These are phyloP conservation scores for Lepidopterella palustris DNA, from an alignment of 495 filamentous ascomycete species.

Conservation along the genomic window DNA sequence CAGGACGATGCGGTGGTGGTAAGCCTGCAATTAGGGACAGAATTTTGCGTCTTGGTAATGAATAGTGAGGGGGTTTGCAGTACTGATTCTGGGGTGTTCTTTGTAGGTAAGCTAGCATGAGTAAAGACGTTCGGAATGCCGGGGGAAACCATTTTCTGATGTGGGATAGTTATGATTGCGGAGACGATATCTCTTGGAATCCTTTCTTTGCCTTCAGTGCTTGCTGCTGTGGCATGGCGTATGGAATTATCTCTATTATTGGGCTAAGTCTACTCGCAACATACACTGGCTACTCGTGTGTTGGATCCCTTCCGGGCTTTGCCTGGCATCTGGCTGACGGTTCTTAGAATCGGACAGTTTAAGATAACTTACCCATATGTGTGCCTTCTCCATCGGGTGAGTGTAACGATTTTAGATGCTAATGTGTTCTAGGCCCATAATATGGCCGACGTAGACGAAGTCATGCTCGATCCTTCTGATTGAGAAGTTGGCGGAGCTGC, in stretches of 20 bases:
- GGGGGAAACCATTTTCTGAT: background rate
- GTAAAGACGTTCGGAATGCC: background rate
- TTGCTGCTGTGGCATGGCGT: constrained; percentile 31
- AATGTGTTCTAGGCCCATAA: constrained; percentile 43
- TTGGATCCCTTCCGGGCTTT: background rate
- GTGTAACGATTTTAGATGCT: background rate
- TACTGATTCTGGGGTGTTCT: no score
- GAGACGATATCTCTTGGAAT: constrained; percentile 37
- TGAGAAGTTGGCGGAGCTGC: constrained; percentile 58
- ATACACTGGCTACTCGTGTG: constrained; percentile 62
- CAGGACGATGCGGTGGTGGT: constrained; percentile 22
- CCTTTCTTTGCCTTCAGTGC: constrained; percentile 28
- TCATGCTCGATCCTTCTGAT: constrained; percentile 57
- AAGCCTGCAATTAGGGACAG: background rate
- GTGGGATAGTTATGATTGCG: constrained; percentile 32
- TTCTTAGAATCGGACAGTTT: constrained; percentile 56
- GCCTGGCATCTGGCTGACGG: background rate
- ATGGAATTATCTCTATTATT: constrained; percentile 50
- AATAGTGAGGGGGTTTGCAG: background rate
- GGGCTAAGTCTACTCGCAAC: constrained; percentile 62
- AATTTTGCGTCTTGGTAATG: background rate
- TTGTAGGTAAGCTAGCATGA: background rate
- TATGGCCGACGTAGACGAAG: constrained; percentile 64
- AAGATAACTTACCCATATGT: constrained; percentile 62
- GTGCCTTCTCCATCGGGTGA: background rate